Evolutionary conservation across 345 rosid species (phyloP), one percentile per base, ranked within the genome.

Genomic region (Euphorbia pulcherrima): DNA sequence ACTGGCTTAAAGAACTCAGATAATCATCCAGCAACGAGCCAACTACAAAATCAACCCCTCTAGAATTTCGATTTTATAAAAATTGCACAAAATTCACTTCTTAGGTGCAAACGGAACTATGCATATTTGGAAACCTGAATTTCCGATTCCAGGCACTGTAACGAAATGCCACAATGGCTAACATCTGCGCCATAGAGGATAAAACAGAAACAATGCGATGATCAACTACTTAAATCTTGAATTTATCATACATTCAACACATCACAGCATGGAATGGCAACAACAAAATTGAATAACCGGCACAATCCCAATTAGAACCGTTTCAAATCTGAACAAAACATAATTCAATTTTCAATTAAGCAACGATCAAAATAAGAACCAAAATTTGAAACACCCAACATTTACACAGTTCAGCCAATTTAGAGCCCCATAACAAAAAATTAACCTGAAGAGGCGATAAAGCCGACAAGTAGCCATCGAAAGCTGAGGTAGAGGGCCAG

Each of bases 401-500:
- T 52, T 62, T 68, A 27, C 28, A 73, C 26, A 52, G 40, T 20
- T 41, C 39, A 66, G 55, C 46, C 16, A 60, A 66, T 66, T 61
- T 12, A 39, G 58, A 3, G 17, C 26, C 23, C 13, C 14, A 53
- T 24, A 40, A 53, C 20, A 10, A 53, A 50, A 48, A 65, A 47
- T 77, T 64, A 65, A 88, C 99, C 97, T 95, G 99, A 80, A 95
- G 86, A 56, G 99, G 99, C 61, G 98, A 95, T 29, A 95, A 74
- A 28, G 98, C 99, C 6, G 99, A 95, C 75, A 95, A 73, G 78
- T 86, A 92, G 2, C 97, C 98, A 63, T 95, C 99, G 70, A 95
- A 95, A 27, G 99, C 99, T 4, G 99, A 95, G 35, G 96, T 92
- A n/a, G 99, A 95, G 3, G 99, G 99, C 99, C 99, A 95, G 0